A percentile compares a stretch with the other conserved stretches of the same genome.
Evolutionary conservation across 1,284 basidiomycete genomes (phyloP).

Genomic region (Mycena citricolor): DNA sequence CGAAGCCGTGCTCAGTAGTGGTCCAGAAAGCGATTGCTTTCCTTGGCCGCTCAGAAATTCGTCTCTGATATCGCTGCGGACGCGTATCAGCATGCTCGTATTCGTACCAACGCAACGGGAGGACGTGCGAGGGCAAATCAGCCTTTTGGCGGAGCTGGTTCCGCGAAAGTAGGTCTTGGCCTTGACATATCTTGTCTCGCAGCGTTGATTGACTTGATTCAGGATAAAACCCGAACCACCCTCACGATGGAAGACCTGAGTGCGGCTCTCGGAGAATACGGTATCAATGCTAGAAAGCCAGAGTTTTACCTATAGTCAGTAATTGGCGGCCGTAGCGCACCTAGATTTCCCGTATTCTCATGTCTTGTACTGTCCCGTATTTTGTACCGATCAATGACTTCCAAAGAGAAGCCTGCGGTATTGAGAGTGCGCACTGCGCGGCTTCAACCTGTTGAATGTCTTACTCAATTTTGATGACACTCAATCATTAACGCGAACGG

Average conservation of each 20-base stretch:
- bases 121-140: constrained; percentile 65
- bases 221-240: constrained; percentile 95
- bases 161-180: constrained; percentile 53
- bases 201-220: background rate
- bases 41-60: constrained; percentile 97
- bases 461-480: too few relatives aligned
- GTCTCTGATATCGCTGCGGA: constrained; percentile 96
- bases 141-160: constrained; percentile 52
- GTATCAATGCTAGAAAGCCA: constrained; percentile 90
- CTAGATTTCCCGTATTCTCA: too few relatives aligned
- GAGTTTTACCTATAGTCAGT: constrained; percentile 88
- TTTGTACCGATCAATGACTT: too few relatives aligned
- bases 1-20: too few relatives aligned
- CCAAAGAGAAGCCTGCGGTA: too few relatives aligned
- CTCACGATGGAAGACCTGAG: constrained; percentile 97
- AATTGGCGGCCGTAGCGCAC: too few relatives aligned
- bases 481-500: too few relatives aligned
- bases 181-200: constrained; percentile 3
- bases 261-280: constrained; percentile 91
- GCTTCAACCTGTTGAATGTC: too few relatives aligned
- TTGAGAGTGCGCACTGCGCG: too few relatives aligned
- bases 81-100: constrained; percentile 96
- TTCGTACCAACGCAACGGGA: constrained; percentile 79
- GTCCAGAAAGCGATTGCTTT: constrained; percentile 86
- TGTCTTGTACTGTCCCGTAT: too few relatives aligned